A percentile compares a stretch with the other conserved stretches of the same genome.
These are phyloP conservation scores for Trametes sanguinea DNA, from an alignment of 768 basidiomycete genomes.

Conservation along the genomic window DNA sequence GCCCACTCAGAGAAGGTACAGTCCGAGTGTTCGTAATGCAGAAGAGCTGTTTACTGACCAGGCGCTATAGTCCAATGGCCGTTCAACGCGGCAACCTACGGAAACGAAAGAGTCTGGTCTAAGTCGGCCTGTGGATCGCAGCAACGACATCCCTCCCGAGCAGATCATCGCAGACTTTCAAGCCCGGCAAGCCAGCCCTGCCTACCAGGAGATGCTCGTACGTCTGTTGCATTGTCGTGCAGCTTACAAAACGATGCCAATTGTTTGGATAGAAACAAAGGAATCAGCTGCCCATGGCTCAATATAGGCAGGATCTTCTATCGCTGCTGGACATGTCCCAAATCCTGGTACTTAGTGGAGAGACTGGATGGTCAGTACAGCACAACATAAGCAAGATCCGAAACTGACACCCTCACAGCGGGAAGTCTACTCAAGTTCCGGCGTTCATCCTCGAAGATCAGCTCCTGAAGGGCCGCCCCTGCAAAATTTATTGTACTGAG, in stretches of 20 bases:
- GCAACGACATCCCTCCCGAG: constrained; percentile 39
- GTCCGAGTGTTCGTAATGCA: too few species aligned
- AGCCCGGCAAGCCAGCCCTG: constrained; percentile 57
- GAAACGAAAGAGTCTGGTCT: constrained; percentile 22
- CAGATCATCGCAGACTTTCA: constrained; percentile 60
- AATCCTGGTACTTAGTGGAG: constrained; percentile 84
- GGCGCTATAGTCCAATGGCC: constrained; percentile 3
- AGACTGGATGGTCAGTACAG: constrained; percentile 63
- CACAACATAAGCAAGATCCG: constrained; percentile 40
- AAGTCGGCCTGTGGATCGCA: neutral
- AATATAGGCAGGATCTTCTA: constrained; percentile 74
- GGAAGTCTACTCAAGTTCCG: constrained; percentile 96
- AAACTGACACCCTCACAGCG: constrained; percentile 46
- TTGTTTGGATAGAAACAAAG: constrained; percentile 58
- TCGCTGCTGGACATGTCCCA: constrained; percentile 71
- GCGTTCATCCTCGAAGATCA: constrained; percentile 91
- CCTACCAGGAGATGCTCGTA: constrained; percentile 90
- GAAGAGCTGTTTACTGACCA: neutral
- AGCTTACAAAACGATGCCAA: too few species aligned
- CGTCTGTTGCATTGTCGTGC: constrained; percentile 31
- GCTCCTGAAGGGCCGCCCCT: constrained; percentile 74
- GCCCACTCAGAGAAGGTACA: constrained; percentile 44
- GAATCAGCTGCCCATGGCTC: constrained; percentile 81
- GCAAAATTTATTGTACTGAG: constrained; percentile 94
- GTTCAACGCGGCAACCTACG: constrained; percentile 2